Evolutionary conservation across 2,329 filamentous ascomycete genomes (phyloP).

Genomic region (Hymenoscyphus occultus): DNA sequence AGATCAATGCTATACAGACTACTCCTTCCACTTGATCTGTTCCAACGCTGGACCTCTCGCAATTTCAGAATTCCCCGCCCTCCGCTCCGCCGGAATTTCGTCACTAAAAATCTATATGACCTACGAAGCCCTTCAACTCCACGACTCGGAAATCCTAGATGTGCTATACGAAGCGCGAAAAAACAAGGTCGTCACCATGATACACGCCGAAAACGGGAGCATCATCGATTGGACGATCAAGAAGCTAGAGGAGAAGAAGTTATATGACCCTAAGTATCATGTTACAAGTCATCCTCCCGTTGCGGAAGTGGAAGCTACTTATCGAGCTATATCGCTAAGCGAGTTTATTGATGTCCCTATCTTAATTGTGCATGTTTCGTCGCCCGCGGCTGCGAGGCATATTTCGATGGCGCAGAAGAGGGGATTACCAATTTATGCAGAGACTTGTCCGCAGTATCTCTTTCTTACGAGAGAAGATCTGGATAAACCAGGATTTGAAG

Average conservation of each 20-base stretch:
- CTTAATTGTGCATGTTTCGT: constrained; percentile 52
- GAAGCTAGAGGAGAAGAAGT: constrained; percentile 47
- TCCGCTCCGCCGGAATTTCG: constrained; percentile 40
- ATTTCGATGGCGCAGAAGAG: constrained; percentile 48
- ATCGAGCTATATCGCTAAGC: constrained; percentile 50
- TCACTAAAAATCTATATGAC: constrained; percentile 46
- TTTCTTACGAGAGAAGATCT: constrained; percentile 51
- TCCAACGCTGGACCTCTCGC: constrained; percentile 39
- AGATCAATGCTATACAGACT: constrained; percentile 47
- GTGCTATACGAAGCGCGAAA: constrained; percentile 42
- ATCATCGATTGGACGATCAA: constrained; percentile 53
- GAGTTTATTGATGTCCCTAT: constrained; percentile 51
- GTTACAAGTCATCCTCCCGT: constrained; percentile 47
- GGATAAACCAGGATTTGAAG: constrained; percentile 50
- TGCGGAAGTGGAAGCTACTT: constrained; percentile 51
- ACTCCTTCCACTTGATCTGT: constrained; percentile 47
- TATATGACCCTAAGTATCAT: constrained; percentile 51
- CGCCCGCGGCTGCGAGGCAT: constrained; percentile 44
- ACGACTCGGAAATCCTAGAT: constrained; percentile 42
- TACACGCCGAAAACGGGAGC: constrained; percentile 54
- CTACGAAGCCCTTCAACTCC: constrained; percentile 41
- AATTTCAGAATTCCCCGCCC: constrained; percentile 36
- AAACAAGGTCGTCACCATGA: constrained; percentile 51
- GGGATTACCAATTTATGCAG: constrained; percentile 50
- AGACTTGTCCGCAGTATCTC: constrained; percentile 56